Evolutionary conservation across 1,284 basidiomycete species (phyloP), one percentile per base, ranked within the genome.

Genomic region (Leccinum solheimii): DNA sequence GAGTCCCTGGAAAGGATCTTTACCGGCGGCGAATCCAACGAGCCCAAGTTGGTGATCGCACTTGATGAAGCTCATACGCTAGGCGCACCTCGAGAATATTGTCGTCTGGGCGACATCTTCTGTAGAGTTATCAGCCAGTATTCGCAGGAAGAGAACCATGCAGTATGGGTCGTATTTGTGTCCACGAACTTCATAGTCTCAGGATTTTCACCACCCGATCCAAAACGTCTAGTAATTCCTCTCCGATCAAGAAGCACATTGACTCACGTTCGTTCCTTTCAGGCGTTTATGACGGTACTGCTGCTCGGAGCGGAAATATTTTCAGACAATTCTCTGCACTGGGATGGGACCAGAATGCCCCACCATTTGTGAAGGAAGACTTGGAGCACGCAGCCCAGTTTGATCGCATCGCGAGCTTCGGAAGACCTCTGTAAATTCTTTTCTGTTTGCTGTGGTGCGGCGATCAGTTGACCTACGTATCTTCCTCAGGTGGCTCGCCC

Each of bases 91-190:
- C 48, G 48, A 13, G 14, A 27, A 9, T 3, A 3, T 48, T 59
- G 65, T 36, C 57, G 43, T 0, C 66, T 64, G 0, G 59, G 55
- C 1, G 59, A 67, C 21, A 11, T 58, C 9, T 34, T 67, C 1
- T 58, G 62, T 40, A 56, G 48, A 5, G 56, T 57, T 2, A 43
- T 65, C 0, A 65, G 45, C 6, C 9, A 14, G 4, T 67, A 62
- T 50, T 57, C 63, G 0, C 55, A 63, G 45, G 13, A 26, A 1
- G 1, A 16, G 5, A 45, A 32, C 2, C 45, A 66, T 36, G 57
- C 58, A 0, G 38, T 66, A 3, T 66, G 66, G 66, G 58, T 63
- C 0, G 58, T 58, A 11, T 68, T 68, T 11, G 58, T 61, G 1
- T 67, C 60, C 1, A 66, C 66, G 0, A 63, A 58, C n/a, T 58